Base-by-base conservation (phyloP, 306 rosid genomes). In the Vigna angularis region DNA sequence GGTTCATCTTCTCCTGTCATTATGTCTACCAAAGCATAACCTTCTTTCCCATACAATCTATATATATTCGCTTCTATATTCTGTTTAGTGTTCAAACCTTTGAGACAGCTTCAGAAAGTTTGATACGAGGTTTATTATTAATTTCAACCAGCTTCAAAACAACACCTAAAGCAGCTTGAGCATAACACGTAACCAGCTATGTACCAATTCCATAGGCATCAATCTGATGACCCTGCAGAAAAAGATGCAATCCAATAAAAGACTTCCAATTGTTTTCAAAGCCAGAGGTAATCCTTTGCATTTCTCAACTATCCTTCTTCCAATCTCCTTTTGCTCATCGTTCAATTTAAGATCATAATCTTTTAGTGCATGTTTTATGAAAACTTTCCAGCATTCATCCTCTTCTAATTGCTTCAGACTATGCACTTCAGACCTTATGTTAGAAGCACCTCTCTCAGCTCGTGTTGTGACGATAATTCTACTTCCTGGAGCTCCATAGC, bases 81-180 rank as follows among this genome's bases (percentile, higher is more conserved):
- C 18, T 48, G 58, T 47, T 20, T 22, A 74, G 76, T 40, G 62
- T 66, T 72, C 81, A 42, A 78, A 92, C 97, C 97, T 92, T 92
- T 11, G 97, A 86, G 57, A 92, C 87, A 83, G 86, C 96, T 85
- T 92, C 96, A 73, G 97, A 92, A 76, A 92, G 92, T 79, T 92
- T 92, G 74, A 90, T 92, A 45, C 97, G 92, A 15, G 97, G 97
- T 66, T 92, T 89, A 76, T 83, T 80, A 74, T 92, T 89, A 80
- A 92, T 92, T 83, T 92, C 97, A 66, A 92, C 97, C 73, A 92
- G 89, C 91, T 92, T 90, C 90, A 92, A 92, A 81, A 92, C 97
- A 74, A 93, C 89, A 45, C 97, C 97, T 74, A 92, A 81, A 47
- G 96, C 97, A 75, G 97, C 91, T 88, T 92, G 97, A 82, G 96